Evolutionary conservation across 2,329 filamentous ascomycete genomes (phyloP).

Genomic region (Harringtonia aguacate): DNA sequence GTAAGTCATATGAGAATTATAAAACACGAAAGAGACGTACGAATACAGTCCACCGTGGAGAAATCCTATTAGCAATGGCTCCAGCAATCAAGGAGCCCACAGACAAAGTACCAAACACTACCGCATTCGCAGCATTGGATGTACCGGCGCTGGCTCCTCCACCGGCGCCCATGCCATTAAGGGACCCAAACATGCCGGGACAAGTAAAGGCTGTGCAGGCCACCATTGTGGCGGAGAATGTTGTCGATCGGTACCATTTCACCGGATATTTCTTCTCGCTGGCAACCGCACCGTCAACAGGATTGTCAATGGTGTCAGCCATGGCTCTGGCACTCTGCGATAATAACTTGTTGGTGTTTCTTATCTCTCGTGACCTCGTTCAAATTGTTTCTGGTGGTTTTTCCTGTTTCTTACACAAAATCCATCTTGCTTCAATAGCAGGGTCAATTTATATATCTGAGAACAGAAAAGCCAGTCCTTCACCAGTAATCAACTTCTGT

Average conservation of each 20-base stretch:
- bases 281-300: too few species aligned
- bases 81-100: conserved; percentile 1
- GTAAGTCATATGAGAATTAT: neutral
- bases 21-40: neutral
- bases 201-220: conserved; percentile 20
- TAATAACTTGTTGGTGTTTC: too few species aligned
- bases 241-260: conserved; percentile 3
- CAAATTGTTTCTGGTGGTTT: too few species aligned
- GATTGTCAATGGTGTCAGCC: too few species aligned
- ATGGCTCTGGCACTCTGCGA: too few species aligned
- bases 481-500: too few species aligned
- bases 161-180: conserved; percentile 15
- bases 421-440: too few species aligned
- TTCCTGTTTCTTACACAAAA: too few species aligned
- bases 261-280: neutral
- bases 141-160: conserved; percentile 8
- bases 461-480: too few species aligned
- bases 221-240: conserved; percentile 5
- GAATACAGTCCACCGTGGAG: conserved; percentile 4
- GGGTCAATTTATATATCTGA: too few species aligned
- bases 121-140: conserved; percentile 7
- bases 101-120: conserved; percentile 4
- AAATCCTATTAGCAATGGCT: conserved; percentile 1
- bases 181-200: conserved; percentile 17
- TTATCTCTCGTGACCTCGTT: too few species aligned